Conservation (phyloP, 2,329 filamentous ascomycete genomes). For the Aspergillus sp. region DNA sequence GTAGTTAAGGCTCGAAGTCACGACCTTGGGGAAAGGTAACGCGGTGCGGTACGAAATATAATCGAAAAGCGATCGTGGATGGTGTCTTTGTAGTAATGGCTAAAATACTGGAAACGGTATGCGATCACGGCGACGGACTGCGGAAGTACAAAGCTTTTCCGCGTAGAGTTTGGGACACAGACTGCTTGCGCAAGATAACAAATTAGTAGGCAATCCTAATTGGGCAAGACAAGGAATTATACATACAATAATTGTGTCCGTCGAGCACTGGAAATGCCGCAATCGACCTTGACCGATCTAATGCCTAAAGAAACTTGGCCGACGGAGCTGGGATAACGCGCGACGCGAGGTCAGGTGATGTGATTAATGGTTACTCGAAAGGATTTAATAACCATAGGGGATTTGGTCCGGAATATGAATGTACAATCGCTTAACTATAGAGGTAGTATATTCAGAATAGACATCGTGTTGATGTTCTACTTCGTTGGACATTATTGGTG, state of each 20-base stretch:
- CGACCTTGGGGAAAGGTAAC: too few species aligned
- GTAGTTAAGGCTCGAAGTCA: background rate
- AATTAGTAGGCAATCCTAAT: background rate
- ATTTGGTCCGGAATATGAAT: background rate
- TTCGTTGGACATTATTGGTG: too few species aligned
- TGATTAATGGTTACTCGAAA: background rate
- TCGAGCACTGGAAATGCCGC: too few species aligned
- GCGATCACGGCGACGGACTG: background rate
- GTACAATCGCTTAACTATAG: background rate
- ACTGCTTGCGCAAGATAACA: background rate
- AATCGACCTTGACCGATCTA: too few species aligned
- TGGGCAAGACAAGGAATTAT: background rate
- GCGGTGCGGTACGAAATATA: too few species aligned
- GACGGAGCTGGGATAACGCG: constrained; percentile 9
- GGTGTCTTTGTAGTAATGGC: background rate
- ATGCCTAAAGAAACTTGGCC: background rate
- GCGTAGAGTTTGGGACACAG: background rate
- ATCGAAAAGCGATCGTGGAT: background rate
- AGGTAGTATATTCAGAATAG: too few species aligned
- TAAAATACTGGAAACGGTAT: background rate
- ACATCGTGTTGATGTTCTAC: too few species aligned
- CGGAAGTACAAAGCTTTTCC: background rate
- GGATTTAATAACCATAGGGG: background rate
- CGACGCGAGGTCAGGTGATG: constrained; percentile 28
- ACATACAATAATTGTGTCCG: background rate